Evolutionary conservation across 1,284 basidiomycete species (phyloP), one percentile per base, ranked within the genome.

Genomic region (Tremellales sp.): DNA sequence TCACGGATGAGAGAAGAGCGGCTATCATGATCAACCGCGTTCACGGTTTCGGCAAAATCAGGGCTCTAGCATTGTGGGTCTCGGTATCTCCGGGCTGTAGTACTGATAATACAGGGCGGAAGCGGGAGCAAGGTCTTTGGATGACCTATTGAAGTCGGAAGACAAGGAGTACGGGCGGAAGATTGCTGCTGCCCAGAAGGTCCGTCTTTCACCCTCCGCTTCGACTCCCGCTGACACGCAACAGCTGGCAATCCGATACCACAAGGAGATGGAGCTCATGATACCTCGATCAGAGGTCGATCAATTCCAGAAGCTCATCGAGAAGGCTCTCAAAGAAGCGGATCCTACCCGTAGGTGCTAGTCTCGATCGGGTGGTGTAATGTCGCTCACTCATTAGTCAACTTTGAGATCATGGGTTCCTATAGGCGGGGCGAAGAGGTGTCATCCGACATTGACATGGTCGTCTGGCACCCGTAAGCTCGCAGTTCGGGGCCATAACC

Each of bases 361-460:
- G n/a, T 8, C 5, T 10, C 33, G 24, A 26, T 17, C 35, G 13
- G 24, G 37, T 26, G 25, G 37, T 11, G 24, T n/a, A 21, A 21
- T 25, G 41, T 17, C 4, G 21, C 19, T 25, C 13, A 23, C 23
- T 11, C 7, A 7, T n/a, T 27, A 68, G 65, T 64, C 41, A 33
- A 50, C 2, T 65, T 61, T 47, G 62, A 65, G 22, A 58, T 69
- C 45, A 62, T 67, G 62, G 67, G 65, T 10, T 63, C 58, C 8
- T 66, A 58, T 39, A 49, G 67, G n/a, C 54, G 67, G 17, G 67
- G 67, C 12, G 62, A 67, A 45, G 45, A 26, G 12, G 45, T 64
- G 2, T 58, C 61, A 8, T 60, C 58, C 21, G 65, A 65, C 49
- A 58, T 69, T n/a, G 67, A 69, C 40, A 48, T 69, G 37, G 61